Percentiles rank a stretch among this genome's conserved stretches.
Evolutionary conservation across 2,329 filamentous ascomycete genomes (phyloP).

Genomic region (Paramyrothecium roridum): DNA sequence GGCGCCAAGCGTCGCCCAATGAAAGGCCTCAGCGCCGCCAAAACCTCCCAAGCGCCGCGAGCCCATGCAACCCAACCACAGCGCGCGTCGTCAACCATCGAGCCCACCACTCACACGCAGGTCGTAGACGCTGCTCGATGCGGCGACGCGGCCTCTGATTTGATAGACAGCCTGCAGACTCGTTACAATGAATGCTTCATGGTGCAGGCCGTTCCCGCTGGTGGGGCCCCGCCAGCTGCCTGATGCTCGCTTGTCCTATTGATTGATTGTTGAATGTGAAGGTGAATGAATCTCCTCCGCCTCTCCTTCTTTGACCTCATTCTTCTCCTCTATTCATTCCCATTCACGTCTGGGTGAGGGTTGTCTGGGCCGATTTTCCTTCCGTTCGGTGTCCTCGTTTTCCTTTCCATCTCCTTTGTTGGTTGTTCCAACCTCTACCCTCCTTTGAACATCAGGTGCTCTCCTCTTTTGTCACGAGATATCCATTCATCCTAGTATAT

Average conservation of each 20-base stretch:
- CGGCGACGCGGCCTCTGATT: not conserved
- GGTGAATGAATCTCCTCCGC: not conserved
- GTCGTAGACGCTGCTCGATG: not conserved
- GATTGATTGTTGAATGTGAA: not conserved
- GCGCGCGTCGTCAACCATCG: not conserved
- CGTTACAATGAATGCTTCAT: not conserved
- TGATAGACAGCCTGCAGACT: not conserved
- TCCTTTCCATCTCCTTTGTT: not conserved
- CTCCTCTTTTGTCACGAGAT: not conserved
- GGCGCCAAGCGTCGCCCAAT: slow-evolving; percentile 29
- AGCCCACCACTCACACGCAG: not conserved
- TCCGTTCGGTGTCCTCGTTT: not conserved
- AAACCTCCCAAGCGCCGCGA: slow-evolving; percentile 32
- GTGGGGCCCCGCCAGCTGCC: not conserved
- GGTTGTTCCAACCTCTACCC: not conserved
- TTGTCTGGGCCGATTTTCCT: not conserved
- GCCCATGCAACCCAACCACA: not conserved
- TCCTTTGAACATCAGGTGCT: not conserved
- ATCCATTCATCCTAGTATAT: not conserved
- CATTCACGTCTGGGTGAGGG: not conserved
- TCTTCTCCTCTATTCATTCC: not conserved
- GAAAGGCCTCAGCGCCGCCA: slow-evolving; percentile 3
- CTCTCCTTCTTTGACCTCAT: not conserved
- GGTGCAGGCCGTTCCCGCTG: not conserved
- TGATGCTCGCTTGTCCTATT: not conserved